Evolutionary conservation across 352 stramenopile genomes (phyloP), one percentile per base, ranked within the genome.

Genomic region (Pythium diclinum): DNA sequence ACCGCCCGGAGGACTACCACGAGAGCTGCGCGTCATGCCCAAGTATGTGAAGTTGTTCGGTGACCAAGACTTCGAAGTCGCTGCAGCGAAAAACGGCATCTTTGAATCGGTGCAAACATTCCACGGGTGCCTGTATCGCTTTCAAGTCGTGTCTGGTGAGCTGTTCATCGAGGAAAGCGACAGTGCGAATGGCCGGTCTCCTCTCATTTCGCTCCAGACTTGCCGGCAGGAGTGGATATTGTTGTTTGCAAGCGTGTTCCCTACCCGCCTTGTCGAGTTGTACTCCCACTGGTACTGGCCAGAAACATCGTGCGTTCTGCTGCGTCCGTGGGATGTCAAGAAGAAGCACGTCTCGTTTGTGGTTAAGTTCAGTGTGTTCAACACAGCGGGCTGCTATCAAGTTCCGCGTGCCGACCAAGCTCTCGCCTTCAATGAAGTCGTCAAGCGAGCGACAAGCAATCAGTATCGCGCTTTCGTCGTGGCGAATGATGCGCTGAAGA

Each of bases 251-350:
- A 8, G 38, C 6, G 21, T 53, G 4, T 64, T 85, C 33, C 78
- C 78, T 58, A 30, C 58, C 21, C 65, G 65, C 38, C 47, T 87
- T 3, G 7, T 52, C 4, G n/a, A 74, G 6, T 28, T 88, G 36
- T 75, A 86, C 48, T 80, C 74, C 0, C 74, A 87, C 8, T 87
- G 81, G 77, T 81, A 79, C 16, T 87, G 77, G 75, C 40, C 77
- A 4, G 70, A 83, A 4, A 4, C 67, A 13, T 56, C 67, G 0
- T 87, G 75, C 38, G 64, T 90, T 4, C 21, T 88, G 2, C 61
- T 86, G 9, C 72, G 75, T 25, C 64, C 75, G 0, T 70, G 32
- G 23, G 16, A 30, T 17, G 53, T 48, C 6, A 42, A 33, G 7
- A 60, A 65, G 32, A 69, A 56, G n/a, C 19, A 56, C 2, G 60